Base-by-base conservation (phyloP, 345 rosid species). In the Heritiera littoralis region DNA sequence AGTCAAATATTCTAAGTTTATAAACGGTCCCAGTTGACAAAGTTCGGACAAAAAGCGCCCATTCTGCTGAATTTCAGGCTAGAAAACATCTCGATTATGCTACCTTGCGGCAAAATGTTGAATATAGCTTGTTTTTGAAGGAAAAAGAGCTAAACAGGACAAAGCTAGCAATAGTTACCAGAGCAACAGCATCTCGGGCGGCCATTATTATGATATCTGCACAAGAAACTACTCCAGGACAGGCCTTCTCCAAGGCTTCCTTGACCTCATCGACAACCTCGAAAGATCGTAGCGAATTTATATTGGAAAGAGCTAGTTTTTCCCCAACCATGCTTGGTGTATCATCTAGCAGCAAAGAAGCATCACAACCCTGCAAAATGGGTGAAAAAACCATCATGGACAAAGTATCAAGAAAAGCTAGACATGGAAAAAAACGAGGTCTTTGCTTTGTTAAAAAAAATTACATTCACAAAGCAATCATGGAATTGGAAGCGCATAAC, bases 401-500 rank as follows among this genome's bases (percentile, higher is more conserved):
- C 38, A 35, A 49, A 45, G 15, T 55, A 51, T 32, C n/a, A 54
- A 49, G 15, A 46, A 17, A 51, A 60, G 15, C 10, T 13, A 61
- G 35, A 28, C 15, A 9, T 8, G 23, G 54, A 15, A 18, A 46
- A 1, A 65, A 13, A 56, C 15, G 23, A 56, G 40, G 54, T 66
- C 12, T 14, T 32, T 66, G 3, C 0, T 3, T 43, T 35, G 51
- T 61, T 12, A 32, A 35, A 35, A 35, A 65, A 10, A 23, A 76
- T 83, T 87, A 94, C 98, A 80, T 95, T 93, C 46, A 95, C 98
- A 64, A 95, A 91, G 86, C 98, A 95, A 81, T 95, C 98, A 32
- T 95, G 98, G 89, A 95, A 93, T 46, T 95, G 98, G 80, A 95
- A 89, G 32, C 98, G 97, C 99, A 95, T 93, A 71, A 95, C 96